Evolutionary conservation across 768 basidiomycete species (phyloP).

Genomic region (Leccinum subtestaceum): DNA sequence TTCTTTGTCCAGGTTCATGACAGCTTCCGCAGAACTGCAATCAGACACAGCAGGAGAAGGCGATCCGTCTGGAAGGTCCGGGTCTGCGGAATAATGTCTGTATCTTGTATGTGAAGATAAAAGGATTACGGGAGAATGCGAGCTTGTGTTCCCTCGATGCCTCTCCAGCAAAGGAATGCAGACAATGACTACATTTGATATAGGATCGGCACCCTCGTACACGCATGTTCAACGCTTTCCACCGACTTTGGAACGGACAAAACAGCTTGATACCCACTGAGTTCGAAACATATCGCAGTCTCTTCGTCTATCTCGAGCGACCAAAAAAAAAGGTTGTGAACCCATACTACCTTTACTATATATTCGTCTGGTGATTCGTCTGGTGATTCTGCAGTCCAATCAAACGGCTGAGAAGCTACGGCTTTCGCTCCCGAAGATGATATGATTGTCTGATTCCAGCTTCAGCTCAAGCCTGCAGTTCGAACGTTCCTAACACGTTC

Average conservation of each 20-base stretch:
- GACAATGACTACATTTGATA: neutral
- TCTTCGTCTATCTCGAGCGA: too few species aligned
- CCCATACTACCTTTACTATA: neutral
- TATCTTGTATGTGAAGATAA: neutral
- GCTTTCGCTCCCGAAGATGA: neutral
- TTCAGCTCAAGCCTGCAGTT: neutral
- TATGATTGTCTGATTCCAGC: too few species aligned
- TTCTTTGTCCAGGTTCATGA: constrained; percentile 44
- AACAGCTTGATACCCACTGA: too few species aligned
- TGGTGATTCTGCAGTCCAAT: neutral
- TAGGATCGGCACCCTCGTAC: neutral
- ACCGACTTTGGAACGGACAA: too few species aligned
- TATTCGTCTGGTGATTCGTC: too few species aligned
- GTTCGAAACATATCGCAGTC: neutral
- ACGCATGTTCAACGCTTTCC: neutral
- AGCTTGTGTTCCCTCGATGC: neutral
- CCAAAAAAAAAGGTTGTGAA: too few species aligned
- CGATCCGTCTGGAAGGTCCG: constrained; percentile 1
- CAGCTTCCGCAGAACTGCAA: constrained; percentile 43
- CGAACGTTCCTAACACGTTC: neutral
- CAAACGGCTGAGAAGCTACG: neutral
- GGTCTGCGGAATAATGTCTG: constrained; percentile 10
- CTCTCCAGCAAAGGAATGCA: neutral
- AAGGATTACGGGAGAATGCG: neutral
- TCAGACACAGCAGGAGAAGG: constrained; percentile 27